Conservation (phyloP, 495 filamentous ascomycete species). For the Cercophora newfieldiana region DNA sequence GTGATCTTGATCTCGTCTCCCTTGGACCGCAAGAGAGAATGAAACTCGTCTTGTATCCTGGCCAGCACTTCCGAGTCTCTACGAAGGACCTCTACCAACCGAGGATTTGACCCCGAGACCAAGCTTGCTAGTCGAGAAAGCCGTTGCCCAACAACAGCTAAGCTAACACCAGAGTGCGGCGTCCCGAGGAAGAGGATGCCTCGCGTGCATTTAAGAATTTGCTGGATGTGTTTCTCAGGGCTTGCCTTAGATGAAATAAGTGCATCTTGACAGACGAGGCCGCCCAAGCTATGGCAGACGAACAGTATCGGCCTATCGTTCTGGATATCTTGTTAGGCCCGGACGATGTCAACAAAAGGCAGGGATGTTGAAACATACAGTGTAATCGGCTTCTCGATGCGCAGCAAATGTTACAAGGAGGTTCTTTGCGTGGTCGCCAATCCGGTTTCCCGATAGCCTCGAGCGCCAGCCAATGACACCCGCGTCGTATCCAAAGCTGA, state of each 20-base stretch:
- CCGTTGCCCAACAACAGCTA: background rate
- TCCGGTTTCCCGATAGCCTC: background rate
- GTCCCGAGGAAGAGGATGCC: slow-evolving; percentile 6
- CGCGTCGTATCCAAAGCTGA: slow-evolving; percentile 1
- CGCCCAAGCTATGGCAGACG: slow-evolving; percentile 5
- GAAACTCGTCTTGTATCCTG: background rate
- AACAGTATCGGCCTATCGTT: background rate
- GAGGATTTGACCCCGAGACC: background rate
- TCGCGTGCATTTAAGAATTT: background rate
- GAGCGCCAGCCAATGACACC: background rate
- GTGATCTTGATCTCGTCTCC: background rate
- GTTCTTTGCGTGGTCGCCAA: slow-evolving; percentile 9
- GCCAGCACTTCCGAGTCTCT: slow-evolving; percentile 4
- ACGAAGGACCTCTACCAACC: background rate
- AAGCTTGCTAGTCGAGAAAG: background rate
- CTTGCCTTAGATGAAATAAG: background rate
- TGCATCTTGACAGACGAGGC: background rate
- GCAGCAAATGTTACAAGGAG: background rate
- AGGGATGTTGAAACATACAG: background rate
- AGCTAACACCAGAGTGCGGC: background rate
- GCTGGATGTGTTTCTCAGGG: background rate
- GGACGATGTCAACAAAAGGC: background rate
- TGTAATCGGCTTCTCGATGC: background rate
- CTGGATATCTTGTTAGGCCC: background rate
- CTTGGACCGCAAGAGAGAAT: background rate